Conservation (phyloP, 1,284 basidiomycete genomes). For the Cryptococcus deneoformans region DNA sequence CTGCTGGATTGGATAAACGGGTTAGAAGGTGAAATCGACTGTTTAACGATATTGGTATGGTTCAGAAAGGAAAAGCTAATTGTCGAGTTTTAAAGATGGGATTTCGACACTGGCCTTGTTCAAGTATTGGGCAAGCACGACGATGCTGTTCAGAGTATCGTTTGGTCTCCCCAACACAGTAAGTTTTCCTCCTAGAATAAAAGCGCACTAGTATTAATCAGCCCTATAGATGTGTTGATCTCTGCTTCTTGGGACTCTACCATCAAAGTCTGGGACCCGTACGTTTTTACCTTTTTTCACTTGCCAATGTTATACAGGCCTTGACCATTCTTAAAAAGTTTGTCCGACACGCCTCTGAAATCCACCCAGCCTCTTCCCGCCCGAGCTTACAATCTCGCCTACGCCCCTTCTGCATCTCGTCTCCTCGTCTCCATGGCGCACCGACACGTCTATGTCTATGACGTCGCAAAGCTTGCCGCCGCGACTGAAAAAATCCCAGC, state of each 20-base stretch:
- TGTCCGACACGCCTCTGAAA: constrained; percentile 53
- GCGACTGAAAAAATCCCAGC: constrained; percentile 15
- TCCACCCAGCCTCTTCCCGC: constrained; percentile 68
- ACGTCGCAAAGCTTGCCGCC: constrained; percentile 64
- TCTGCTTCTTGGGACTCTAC: constrained; percentile 90
- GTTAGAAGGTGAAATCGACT: constrained; percentile 54
- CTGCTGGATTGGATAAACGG: constrained; percentile 51
- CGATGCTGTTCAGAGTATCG: constrained; percentile 48
- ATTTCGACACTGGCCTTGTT: constrained; percentile 49
- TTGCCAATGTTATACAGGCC: background rate
- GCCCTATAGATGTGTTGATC: constrained; percentile 61
- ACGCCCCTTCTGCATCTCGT: constrained; percentile 48
- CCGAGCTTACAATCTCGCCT: constrained; percentile 73
- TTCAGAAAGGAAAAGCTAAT: background rate
- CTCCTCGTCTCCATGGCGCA: constrained; percentile 90
- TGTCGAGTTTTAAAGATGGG: constrained; percentile 39
- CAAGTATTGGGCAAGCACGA: constrained; percentile 51
- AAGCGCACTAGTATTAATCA: background rate
- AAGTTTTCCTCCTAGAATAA: constrained; percentile 4
- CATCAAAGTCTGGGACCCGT: constrained; percentile 79
- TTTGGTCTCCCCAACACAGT: constrained; percentile 49
- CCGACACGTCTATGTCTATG: constrained; percentile 81
- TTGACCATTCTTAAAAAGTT: constrained; percentile 9
- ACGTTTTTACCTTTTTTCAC: constrained; percentile 35
- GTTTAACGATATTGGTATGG: background rate